Evolutionary conservation across 2,329 filamentous ascomycete genomes (phyloP), one percentile per base, ranked within the genome.

Genomic region (Cordyceps javanica): DNA sequence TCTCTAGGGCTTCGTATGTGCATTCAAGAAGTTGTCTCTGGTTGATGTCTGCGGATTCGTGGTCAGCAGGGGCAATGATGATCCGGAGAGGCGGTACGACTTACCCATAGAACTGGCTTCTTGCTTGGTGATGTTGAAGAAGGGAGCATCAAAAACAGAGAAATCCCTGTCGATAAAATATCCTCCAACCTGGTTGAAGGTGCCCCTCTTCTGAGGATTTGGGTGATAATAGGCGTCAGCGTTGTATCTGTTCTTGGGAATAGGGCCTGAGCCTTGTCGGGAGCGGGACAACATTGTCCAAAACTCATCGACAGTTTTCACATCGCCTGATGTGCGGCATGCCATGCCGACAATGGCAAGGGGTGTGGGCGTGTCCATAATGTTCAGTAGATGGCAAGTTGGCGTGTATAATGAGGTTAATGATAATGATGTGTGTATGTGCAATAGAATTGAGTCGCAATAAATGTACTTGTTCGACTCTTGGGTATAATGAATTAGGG

Each of bases 1-100:
- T 79, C 62, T 82, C 80, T 10, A 82, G 68, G 0, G 79, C 78
- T 64, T 83, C 80, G 59, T 78, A 82, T 0, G 77, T 76, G 59
- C 76, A 79, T 64, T 83, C 79, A 2, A 82, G 70, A 8, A 81
- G 69, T 21, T 80, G 68, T 1, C 80, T 72, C 58, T 82, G 79
- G 60, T 82, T 79, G 0, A 80, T 80, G 50, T 83, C 80, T 65
- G 60, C 16, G 5, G 3, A n/a, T 14, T 3, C n/a, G 9, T 13
- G n/a, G 30, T 58, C 41, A 58, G 56, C 26, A 38, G 30, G 10
- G 10, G 42, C 23, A 8, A 21, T 2, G 10, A 23, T 30, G 16
- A 8, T 49, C 26, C 19, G 19, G n/a, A 53, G 2, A 42, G 11
- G 2, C 6, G 25, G 23, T 6, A 38, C 16, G 7, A 34, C 57